These are phyloP conservation scores for Colletotrichum tabaci DNA, from an alignment of 2,329 filamentous ascomycete genomes.

Conservation along the genomic window DNA sequence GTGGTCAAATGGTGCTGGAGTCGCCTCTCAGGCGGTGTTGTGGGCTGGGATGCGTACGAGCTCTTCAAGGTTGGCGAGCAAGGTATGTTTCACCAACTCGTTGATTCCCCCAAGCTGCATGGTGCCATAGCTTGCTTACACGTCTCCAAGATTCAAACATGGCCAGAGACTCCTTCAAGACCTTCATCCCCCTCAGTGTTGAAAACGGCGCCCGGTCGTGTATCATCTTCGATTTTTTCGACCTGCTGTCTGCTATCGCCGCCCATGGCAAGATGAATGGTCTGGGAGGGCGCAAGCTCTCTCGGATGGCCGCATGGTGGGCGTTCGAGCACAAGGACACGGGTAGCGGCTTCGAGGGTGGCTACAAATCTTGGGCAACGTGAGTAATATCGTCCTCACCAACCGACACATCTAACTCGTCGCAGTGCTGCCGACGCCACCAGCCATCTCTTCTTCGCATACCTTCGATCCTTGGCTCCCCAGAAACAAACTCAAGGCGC, in stretches of 20 bases:
- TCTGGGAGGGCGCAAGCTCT: slow-evolving; percentile 92
- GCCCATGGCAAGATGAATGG: slow-evolving; percentile 95
- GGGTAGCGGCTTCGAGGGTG: slow-evolving; percentile 92
- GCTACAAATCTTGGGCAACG: slow-evolving; percentile 90
- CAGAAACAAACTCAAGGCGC: slow-evolving; percentile 81
- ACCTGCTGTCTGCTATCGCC: slow-evolving; percentile 89
- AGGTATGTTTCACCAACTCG: slow-evolving; percentile 68
- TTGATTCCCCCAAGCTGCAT: slow-evolving; percentile 6
- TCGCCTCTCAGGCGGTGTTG: slow-evolving; percentile 88
- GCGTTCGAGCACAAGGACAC: slow-evolving; percentile 93
- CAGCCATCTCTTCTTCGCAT: slow-evolving; percentile 98
- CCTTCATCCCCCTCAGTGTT: slow-evolving; percentile 94
- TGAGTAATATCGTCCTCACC: slow-evolving; percentile 58
- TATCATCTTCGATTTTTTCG: slow-evolving; percentile 98
- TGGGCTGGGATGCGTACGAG: slow-evolving; percentile 98
- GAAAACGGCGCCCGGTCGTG: slow-evolving; percentile 87
- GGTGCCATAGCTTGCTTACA: slow-evolving; percentile 28
- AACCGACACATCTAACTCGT: slow-evolving; percentile 49
- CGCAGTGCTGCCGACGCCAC: slow-evolving; percentile 91
- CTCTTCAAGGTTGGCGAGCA: slow-evolving; percentile 95
- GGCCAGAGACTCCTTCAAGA: slow-evolving; percentile 93
- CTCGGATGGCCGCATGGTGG: slow-evolving; percentile 98
- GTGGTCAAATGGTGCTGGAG: slow-evolving; percentile 99
- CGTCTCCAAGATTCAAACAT: slow-evolving; percentile 82
- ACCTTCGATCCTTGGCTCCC: slow-evolving; percentile 91